Percentiles rank a stretch among this genome's conserved stretches.
Evolutionary conservation across 140 eudicot species (phyloP).

Genomic region (Cichorium intybus): DNA sequence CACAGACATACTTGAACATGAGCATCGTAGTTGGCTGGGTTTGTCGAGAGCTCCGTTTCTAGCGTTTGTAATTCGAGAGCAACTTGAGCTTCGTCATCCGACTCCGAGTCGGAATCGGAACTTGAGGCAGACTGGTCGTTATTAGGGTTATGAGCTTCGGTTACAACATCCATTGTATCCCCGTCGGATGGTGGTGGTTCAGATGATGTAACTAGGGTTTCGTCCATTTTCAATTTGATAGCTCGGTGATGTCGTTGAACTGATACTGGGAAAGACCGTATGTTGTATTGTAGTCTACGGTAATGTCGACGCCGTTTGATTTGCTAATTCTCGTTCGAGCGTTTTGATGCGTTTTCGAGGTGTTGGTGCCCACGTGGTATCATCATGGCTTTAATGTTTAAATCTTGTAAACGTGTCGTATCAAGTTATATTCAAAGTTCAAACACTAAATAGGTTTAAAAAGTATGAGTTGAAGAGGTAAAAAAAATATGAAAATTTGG

Average conservation of each 20-base stretch:
- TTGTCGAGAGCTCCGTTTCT: conserved; percentile 50
- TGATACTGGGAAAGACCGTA: not conserved
- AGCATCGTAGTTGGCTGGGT: conserved; percentile 78
- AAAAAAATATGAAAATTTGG: too few species aligned
- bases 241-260: not conserved
- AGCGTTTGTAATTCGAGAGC: conserved; percentile 61
- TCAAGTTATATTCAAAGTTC: too few species aligned
- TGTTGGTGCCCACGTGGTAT: too few species aligned
- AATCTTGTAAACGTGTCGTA: too few species aligned
- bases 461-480: too few species aligned
- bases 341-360: not conserved
- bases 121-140: conserved; percentile 7
- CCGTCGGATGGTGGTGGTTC: conserved; percentile 15
- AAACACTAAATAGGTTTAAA: too few species aligned
- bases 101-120: conserved; percentile 47
- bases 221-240: conserved; percentile 16
- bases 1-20: conserved; percentile 59
- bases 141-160: conserved; percentile 35
- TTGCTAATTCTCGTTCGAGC: not conserved
- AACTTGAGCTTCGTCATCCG: conserved; percentile 57
- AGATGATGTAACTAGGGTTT: conserved; percentile 29
- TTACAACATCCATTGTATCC: conserved; percentile 23
- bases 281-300: not conserved
- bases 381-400: too few species aligned
- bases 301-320: not conserved